These are phyloP conservation scores for Carnegiea gigantea DNA, from an alignment of 179 eudicot genomes.

Conservation along the genomic window DNA sequence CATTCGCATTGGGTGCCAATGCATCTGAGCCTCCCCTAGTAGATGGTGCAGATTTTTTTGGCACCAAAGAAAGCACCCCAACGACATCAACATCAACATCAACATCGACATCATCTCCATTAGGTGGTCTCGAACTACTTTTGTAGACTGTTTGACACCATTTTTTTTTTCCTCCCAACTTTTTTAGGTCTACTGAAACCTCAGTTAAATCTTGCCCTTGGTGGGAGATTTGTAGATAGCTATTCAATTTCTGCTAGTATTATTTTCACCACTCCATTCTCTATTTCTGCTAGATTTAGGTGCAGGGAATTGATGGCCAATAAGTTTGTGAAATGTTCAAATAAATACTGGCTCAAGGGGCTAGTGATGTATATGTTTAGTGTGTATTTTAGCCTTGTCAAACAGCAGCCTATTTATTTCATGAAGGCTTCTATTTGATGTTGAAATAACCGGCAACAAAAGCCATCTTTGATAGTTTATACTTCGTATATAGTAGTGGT, in stretches of 20 bases:
- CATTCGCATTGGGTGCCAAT: slow-evolving; percentile 1
- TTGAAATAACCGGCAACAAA: neutral
- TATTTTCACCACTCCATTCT: neutral
- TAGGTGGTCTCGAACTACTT: slow-evolving; percentile 32
- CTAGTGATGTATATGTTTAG: neutral
- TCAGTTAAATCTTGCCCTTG: neutral
- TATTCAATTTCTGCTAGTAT: neutral
- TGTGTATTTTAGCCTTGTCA: neutral
- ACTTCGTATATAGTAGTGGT: neutral
- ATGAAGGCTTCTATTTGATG: neutral
- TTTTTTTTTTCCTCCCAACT: neutral
- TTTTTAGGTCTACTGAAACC: neutral
- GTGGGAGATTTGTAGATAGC: neutral
- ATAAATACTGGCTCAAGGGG: neutral
- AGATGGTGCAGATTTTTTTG: slow-evolving; percentile 17
- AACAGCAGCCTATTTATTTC: neutral
- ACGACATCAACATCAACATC: slow-evolving; percentile 13
- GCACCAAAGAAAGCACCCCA: slow-evolving; percentile 26
- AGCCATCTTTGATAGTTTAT: neutral
- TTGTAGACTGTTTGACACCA: slow-evolving; percentile 13
- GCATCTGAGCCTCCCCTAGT: slow-evolving; percentile 21
- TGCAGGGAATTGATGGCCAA: neutral
- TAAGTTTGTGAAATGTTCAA: neutral
- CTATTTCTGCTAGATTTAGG: neutral
- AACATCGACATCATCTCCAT: slow-evolving; percentile 18